phyloP scores from a whole-genome alignment of 129 eudicot species.

The Silybum marianum region DNA sequence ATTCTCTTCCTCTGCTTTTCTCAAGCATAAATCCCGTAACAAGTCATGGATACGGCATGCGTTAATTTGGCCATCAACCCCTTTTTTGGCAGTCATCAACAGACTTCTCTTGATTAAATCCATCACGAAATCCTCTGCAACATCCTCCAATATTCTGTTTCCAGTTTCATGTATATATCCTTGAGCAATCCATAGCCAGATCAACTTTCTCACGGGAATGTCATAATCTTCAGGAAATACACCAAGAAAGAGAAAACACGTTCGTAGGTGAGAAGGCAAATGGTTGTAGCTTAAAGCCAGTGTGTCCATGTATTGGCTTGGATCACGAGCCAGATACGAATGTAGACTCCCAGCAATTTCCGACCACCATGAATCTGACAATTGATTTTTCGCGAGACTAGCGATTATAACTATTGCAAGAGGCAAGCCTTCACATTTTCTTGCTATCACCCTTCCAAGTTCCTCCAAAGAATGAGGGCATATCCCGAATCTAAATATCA shows the following conservation, averaged over 20 bases:
- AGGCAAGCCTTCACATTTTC: slow-evolving; percentile 36
- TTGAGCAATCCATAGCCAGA: slow-evolving; percentile 39
- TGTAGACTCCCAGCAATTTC: slow-evolving; percentile 9
- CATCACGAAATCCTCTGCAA: slow-evolving; percentile 28
- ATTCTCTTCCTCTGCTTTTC: slow-evolving; percentile 27
- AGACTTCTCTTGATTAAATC: slow-evolving; percentile 34
- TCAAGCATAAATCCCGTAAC: slow-evolving; percentile 31
- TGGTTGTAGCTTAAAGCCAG: slow-evolving; percentile 36
- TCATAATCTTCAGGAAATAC: slow-evolving; percentile 28
- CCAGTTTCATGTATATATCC: slow-evolving; percentile 23
- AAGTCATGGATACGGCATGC: slow-evolving; percentile 42
- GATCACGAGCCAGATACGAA: slow-evolving; percentile 19
- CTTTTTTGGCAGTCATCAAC: slow-evolving; percentile 15
- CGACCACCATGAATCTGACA: slow-evolving; percentile 8
- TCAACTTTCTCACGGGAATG: slow-evolving; percentile 22
- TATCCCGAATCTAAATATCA: not conserved
- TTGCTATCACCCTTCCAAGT: slow-evolving; percentile 19
- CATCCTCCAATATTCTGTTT: slow-evolving; percentile 23
- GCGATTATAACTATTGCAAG: slow-evolving; percentile 37
- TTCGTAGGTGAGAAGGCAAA: slow-evolving; percentile 21
- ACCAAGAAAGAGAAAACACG: slow-evolving; percentile 37
- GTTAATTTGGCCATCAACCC: slow-evolving; percentile 28
- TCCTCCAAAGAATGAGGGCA: slow-evolving; percentile 9
- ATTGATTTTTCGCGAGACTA: slow-evolving; percentile 7
- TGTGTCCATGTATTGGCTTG: slow-evolving; percentile 26